A percentile compares a stretch with the other conserved stretches of the same genome.
Conservation (phyloP, 768 basidiomycete genomes). For the Termitomyces sp. region DNA sequence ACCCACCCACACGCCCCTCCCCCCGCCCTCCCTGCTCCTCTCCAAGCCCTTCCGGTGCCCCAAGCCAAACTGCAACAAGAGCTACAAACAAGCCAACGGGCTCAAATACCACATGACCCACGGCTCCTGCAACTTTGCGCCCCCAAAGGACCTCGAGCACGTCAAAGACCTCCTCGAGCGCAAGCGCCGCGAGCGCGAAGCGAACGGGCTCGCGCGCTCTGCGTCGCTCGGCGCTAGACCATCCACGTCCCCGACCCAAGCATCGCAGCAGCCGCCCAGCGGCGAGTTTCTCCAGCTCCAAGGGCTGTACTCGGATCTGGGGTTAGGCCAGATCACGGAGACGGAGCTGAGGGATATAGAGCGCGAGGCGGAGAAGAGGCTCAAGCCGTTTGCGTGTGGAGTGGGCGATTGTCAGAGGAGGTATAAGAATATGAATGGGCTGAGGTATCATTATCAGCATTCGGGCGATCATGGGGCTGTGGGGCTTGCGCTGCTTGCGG, state of each 20-base stretch:
- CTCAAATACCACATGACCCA: slow-evolving; percentile 94
- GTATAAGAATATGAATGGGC: slow-evolving; percentile 99
- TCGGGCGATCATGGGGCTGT: slow-evolving; percentile 92
- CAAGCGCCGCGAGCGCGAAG: slow-evolving; percentile 43
- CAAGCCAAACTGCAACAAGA: slow-evolving; percentile 93
- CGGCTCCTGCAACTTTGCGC: slow-evolving; percentile 91
- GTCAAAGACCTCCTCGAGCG: slow-evolving; percentile 69
- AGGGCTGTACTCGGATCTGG: slow-evolving; percentile 26
- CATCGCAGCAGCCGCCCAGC: neutral
- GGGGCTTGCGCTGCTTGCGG: slow-evolving; percentile 81
- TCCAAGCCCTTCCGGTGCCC: slow-evolving; percentile 92
- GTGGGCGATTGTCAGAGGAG: slow-evolving; percentile 83
- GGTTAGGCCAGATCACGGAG: slow-evolving; percentile 53
- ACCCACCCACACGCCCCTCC: slow-evolving; percentile 36
- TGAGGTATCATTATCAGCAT: slow-evolving; percentile 96
- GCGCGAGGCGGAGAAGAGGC: slow-evolving; percentile 78
- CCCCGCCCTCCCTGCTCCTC: slow-evolving; percentile 59
- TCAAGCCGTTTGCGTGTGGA: slow-evolving; percentile 86
- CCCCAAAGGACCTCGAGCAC: slow-evolving; percentile 80
- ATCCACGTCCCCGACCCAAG: neutral
- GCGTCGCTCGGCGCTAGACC: slow-evolving; percentile 13
- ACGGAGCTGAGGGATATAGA: slow-evolving; percentile 71
- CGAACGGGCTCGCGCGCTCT: slow-evolving; percentile 12
- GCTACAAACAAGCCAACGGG: slow-evolving; percentile 94
- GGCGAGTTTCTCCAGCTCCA: slow-evolving; percentile 14